Percentiles rank a stretch among this genome's conserved stretches.
These are phyloP conservation scores for Dictyostelium intermedium DNA, from an alignment of 78 protist species.

Conservation along the genomic window DNA sequence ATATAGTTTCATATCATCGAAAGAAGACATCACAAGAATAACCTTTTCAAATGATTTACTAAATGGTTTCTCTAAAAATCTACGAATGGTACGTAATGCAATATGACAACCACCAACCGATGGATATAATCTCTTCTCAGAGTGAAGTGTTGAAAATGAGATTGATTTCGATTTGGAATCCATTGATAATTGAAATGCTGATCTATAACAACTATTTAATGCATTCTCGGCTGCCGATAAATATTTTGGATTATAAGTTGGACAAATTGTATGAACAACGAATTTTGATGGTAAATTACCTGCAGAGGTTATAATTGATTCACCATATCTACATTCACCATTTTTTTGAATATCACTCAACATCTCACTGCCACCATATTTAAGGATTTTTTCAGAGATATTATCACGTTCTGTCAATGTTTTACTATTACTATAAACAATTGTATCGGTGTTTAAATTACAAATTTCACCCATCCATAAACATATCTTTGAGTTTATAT, in stretches of 20 bases:
- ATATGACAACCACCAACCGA: conserved; percentile 11
- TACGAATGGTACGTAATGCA: conserved; percentile 33
- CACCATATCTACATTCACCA: conserved; percentile 25
- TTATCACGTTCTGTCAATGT: background rate
- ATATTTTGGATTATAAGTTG: conserved; percentile 32
- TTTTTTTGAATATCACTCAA: background rate
- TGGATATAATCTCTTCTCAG: conserved; percentile 1
- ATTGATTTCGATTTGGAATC: background rate
- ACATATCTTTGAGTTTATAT: conserved; percentile 12
- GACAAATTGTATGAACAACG: conserved; percentile 42
- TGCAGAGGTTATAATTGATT: background rate
- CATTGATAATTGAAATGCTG: conserved; percentile 8
- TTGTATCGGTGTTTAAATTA: conserved; percentile 7
- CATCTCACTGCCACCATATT: conserved; percentile 37
- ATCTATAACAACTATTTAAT: conserved; percentile 41
- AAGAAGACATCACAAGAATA: background rate
- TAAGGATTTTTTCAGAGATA: background rate
- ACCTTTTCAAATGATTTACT: background rate
- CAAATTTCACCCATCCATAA: conserved; percentile 54
- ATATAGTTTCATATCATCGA: background rate
- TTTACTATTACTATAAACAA: conserved; percentile 25
- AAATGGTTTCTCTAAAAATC: conserved; percentile 12
- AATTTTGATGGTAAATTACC: conserved; percentile 19
- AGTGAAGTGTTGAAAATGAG: conserved; percentile 21
- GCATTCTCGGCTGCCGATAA: conserved; percentile 57